Evolutionary conservation across 1,284 basidiomycete genomes (phyloP).

Genomic region (Irpex sp.): DNA sequence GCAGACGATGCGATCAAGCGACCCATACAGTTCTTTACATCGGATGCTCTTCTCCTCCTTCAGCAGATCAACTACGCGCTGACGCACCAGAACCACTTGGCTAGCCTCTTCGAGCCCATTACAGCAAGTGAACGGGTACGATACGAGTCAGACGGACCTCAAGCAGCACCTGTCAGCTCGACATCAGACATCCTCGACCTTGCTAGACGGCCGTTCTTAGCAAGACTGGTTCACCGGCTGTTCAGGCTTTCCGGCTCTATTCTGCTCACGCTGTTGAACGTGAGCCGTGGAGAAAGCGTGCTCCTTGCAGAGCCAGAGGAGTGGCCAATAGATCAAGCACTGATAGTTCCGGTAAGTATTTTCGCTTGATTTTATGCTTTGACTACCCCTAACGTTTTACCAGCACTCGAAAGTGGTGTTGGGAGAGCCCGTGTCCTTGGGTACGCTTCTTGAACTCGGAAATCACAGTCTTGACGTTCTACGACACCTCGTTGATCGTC

Average conservation of each 20-base stretch:
- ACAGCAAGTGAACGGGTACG: slow-evolving; percentile 68
- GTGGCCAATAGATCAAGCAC: slow-evolving; percentile 64
- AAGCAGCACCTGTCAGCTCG: slow-evolving; percentile 24
- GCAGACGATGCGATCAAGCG: slow-evolving; percentile 49
- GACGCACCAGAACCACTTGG: slow-evolving; percentile 86
- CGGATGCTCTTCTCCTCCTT: slow-evolving; percentile 68
- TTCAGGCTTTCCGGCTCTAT: slow-evolving; percentile 68
- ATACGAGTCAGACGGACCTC: slow-evolving; percentile 54
- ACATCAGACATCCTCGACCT: slow-evolving; percentile 53
- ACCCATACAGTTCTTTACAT: slow-evolving; percentile 65
- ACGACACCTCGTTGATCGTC: slow-evolving; percentile 53
- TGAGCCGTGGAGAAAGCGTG: slow-evolving; percentile 68
- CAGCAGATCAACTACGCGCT: slow-evolving; percentile 88
- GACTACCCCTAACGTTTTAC: slow-evolving; percentile 13
- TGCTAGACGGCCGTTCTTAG: slow-evolving; percentile 65
- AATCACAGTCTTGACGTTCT: slow-evolving; percentile 71
- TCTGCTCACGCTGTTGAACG: slow-evolving; percentile 64
- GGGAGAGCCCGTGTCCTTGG: slow-evolving; percentile 74
- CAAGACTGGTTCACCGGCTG: slow-evolving; percentile 65
- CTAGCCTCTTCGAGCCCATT: slow-evolving; percentile 78
- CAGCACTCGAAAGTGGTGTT: slow-evolving; percentile 81
- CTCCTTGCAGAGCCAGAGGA: slow-evolving; percentile 65
- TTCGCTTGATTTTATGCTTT: slow-evolving; percentile 6
- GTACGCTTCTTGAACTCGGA: slow-evolving; percentile 73
- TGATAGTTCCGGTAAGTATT: slow-evolving; percentile 69